Base-by-base conservation (phyloP, 352 stramenopile species). In the Globisporangium splendens region DNA sequence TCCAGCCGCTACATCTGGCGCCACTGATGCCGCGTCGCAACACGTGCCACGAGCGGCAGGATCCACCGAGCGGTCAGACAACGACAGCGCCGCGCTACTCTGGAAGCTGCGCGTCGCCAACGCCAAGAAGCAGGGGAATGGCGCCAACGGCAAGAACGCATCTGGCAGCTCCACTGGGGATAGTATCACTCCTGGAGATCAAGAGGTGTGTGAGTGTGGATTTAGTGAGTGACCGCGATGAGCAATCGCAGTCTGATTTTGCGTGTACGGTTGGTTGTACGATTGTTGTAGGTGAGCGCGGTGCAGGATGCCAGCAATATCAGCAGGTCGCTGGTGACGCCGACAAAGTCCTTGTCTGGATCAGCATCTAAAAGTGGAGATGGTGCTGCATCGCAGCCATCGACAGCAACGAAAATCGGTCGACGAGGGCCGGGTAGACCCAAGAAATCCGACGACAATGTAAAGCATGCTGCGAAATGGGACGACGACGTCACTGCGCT, bases 41-140 rank as follows among this genome's bases (percentile, higher is more conserved):
- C 24, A 7, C 24, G 24, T 7, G 24, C 24, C 2, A 31, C 24
- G 22, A 52, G 14, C 33, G 47, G 18, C 24, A 18, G 47, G 17
- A 10, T 14, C 6, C 6, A 35, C 46, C 46, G 21, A 33, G 28
- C 5, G 21, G 21, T 33, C 20, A 17, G 56, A 62, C 47, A 55
- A 17, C 39, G 55, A 50, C 48, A 62, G 56, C 42, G 56, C 56
- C 17, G 39, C 56, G 48, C 38, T 62, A 38, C 56, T 62, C 28
- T 55, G 56, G 48, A 62, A n/a, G 38, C 35, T 62, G 39, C 56
- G 56, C 38, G 38, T 7, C 10, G 24, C 47, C 15, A 42, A 62
- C 15, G 21, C 38, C 11, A n/a, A 33, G n/a, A 55, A 28, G 14
- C 43, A 11, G 1, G 20, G 22, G 24, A 31, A 7, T 7, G 24